Percentiles rank a stretch among this genome's conserved stretches.
phyloP scores from a whole-genome alignment of 768 basidiomycete genomes.

The Cyathus striatus region DNA sequence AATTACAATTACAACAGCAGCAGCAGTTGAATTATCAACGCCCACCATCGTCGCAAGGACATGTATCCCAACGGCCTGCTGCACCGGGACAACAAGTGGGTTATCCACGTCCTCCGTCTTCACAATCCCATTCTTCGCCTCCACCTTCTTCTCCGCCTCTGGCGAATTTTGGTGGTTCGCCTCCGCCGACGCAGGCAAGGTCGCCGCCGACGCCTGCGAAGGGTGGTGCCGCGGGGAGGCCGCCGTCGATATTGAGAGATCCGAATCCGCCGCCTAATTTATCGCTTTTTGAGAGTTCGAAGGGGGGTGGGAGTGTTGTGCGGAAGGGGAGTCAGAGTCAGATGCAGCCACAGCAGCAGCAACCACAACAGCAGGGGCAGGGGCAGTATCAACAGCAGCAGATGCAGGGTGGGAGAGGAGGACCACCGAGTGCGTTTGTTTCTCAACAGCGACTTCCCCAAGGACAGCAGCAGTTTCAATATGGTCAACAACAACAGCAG shows the following conservation, averaged over 20 bases:
- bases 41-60: too few species aligned
- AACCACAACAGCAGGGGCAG: not conserved
- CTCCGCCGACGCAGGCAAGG: not conserved
- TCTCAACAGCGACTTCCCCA: not conserved
- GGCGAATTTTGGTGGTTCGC: not conserved
- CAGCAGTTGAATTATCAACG: too few species aligned
- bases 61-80: too few species aligned
- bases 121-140: too few species aligned
- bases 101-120: too few species aligned
- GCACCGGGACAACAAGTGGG: too few species aligned
- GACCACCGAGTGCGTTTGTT: not conserved
- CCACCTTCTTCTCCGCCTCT: too few species aligned
- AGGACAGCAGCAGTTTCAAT: not conserved
- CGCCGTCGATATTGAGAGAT: not conserved
- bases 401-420: not conserved
- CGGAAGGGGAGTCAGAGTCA: not conserved
- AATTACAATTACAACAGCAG: too few species aligned
- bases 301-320: too few species aligned
- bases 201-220: not conserved
- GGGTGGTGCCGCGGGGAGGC: not conserved
- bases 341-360: not conserved
- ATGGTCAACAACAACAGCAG: not conserved
- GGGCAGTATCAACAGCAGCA: not conserved
- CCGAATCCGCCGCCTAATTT: not conserved
- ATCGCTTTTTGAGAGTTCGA: too few species aligned